Conservation (phyloP, 257 asterid species). For the Forsythia suspensa region DNA sequence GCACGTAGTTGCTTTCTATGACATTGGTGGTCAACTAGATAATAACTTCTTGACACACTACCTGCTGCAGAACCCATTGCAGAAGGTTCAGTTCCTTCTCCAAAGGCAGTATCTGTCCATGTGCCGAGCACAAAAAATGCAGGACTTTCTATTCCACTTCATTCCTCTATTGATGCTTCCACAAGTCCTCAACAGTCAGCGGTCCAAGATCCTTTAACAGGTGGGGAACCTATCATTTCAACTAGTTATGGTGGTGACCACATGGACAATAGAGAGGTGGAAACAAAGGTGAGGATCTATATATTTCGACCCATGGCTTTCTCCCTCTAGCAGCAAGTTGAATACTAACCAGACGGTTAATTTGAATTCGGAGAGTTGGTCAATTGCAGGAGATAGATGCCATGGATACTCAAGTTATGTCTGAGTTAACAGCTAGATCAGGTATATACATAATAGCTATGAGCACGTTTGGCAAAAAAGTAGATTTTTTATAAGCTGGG, state of each 20-base stretch:
- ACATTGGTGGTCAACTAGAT: no score
- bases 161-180: constrained; percentile 27
- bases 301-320: constrained; percentile 25
- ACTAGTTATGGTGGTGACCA: constrained; percentile 26
- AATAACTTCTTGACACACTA: not conserved
- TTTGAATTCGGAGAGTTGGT: constrained; percentile 28
- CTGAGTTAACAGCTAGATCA: constrained; percentile 41
- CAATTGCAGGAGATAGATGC: constrained; percentile 49
- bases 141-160: constrained; percentile 27
- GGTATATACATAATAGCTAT: constrained; percentile 30
- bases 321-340: constrained; percentile 7
- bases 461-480: no score
- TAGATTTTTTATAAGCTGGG: no score
- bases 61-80: constrained; percentile 20
- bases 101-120: constrained; percentile 26
- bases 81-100: constrained; percentile 29
- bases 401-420: constrained; percentile 35
- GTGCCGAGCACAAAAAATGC: constrained; percentile 24
- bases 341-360: not conserved
- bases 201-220: constrained; percentile 36
- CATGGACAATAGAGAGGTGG: constrained; percentile 26
- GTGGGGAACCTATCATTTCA: constrained; percentile 40
- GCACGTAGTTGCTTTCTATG: not conserved
- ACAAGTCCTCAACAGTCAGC: constrained; percentile 33
- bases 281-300: constrained; percentile 37